Conservation (phyloP, 148 eudicot species). For the Spergularia marina region DNA sequence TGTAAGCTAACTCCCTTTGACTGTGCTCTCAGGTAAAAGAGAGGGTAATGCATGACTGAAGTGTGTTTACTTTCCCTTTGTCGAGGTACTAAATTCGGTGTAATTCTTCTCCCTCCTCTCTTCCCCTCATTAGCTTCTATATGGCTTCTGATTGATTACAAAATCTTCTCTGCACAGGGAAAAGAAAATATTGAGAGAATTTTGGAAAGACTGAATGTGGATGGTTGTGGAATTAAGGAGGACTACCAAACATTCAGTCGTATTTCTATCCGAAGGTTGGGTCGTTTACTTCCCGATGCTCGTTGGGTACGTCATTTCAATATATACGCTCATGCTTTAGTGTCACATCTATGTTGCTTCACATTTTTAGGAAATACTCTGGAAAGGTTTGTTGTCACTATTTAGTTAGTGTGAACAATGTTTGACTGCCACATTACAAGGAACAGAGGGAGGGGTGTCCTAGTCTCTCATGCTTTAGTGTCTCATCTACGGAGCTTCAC, state of each 20-base stretch:
- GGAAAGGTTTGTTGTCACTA: neutral
- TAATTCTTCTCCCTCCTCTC: neutral
- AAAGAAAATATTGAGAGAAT: conserved; percentile 62
- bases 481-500: neutral
- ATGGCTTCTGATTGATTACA: neutral
- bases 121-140: neutral
- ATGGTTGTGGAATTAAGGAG: conserved; percentile 44
- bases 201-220: conserved; percentile 45
- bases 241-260: conserved; percentile 59
- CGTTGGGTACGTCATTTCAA: conserved; percentile 53
- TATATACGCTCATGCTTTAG: conserved; percentile 6
- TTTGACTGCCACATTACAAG: neutral
- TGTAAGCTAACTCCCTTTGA: neutral
- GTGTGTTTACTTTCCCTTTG: conserved; percentile 65
- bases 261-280: conserved; percentile 66
- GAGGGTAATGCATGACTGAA: conserved; percentile 62
- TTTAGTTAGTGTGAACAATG: neutral
- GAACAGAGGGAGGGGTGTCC: too few species aligned
- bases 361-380: neutral
- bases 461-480: neutral
- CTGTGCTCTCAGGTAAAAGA: conserved; percentile 35
- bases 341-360: neutral
- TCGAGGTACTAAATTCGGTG: conserved; percentile 37
- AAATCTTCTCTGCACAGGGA: conserved; percentile 38
- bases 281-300: conserved; percentile 84